Conservation (phyloP, 148 eudicot species). For the Spergularia bocconei region DNA sequence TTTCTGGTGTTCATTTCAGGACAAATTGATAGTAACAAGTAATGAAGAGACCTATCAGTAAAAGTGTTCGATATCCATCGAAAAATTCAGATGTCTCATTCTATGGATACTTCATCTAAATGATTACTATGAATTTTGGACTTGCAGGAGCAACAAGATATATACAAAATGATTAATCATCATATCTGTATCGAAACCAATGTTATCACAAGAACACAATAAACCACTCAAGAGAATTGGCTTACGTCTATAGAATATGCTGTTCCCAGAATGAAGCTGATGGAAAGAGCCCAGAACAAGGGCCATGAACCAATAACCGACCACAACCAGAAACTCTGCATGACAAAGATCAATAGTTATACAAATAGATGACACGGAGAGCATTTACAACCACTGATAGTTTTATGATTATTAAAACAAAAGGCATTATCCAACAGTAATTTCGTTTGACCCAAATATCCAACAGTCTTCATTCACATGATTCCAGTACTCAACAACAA, state of each 20-base stretch:
- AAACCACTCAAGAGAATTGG: conserved; percentile 14
- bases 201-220: conserved; percentile 8
- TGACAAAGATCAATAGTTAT: conserved; percentile 8
- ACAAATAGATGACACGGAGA: neutral
- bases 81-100: neutral
- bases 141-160: neutral
- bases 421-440: no score
- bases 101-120: neutral
- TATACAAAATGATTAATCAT: neutral
- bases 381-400: neutral
- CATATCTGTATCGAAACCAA: neutral
- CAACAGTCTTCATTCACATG: no score
- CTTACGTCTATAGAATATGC: conserved; percentile 95
- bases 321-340: conserved; percentile 89
- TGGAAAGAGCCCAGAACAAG: conserved; percentile 82
- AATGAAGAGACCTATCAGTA: no score
- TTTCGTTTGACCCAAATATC: no score
- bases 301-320: conserved; percentile 84
- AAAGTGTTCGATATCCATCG: neutral
- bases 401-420: neutral
- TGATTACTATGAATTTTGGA: neutral
- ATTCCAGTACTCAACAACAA: no score
- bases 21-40: neutral
- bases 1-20: neutral
- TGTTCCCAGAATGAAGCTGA: conserved; percentile 92